Evolutionary conservation across 768 basidiomycete species (phyloP), one percentile per base, ranked within the genome.

Genomic region (Lentinus tigrinus): DNA sequence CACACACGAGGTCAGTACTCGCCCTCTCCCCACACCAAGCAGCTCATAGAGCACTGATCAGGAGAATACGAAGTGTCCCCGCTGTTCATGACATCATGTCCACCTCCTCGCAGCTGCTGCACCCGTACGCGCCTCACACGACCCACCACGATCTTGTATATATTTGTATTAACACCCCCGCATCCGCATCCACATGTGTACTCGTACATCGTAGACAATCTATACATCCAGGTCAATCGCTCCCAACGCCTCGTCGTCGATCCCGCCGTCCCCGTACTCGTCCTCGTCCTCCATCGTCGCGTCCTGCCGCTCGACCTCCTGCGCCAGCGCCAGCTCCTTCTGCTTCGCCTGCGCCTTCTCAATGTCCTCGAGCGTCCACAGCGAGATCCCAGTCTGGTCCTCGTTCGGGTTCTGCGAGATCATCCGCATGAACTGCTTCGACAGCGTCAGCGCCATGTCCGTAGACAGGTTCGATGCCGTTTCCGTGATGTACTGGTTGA

Each of bases 401-500:
- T 98, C 95, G 62, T 95, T 95, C 46, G 91, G 91, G 67, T 95
- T 96, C 75, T 99, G 97, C 13, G 96, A 98, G 68, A 99, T 99
- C n/a, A 90, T 89, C 8, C 97, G 87, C 85, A 99, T 95, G 76
- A 99, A 99, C 28, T 93, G 77, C 74, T 98, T 97, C 54, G 95
- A 93, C 53, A 97, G 76, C 3, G 93, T 93, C 60, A 98, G 74
- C 3, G 95, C 95, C 93, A 97, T 97, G 72, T 99, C 97, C 9
- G 95, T 98, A 13, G 97, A 98, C 49, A 99, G 79, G 73, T 98
- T 99, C 10, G 97, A 91, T 19, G 95, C 92, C 0, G 94, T 90
- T 71, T 98, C 97, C n/a, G 94, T 97, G 67, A 99, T 98, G 71
- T 97, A 98, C 69, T 96, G 94, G 70, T 98, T 98, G 65, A 99